phyloP scores from a whole-genome alignment of 2,329 filamentous ascomycete species.

The Aspergillus udagawae region DNA sequence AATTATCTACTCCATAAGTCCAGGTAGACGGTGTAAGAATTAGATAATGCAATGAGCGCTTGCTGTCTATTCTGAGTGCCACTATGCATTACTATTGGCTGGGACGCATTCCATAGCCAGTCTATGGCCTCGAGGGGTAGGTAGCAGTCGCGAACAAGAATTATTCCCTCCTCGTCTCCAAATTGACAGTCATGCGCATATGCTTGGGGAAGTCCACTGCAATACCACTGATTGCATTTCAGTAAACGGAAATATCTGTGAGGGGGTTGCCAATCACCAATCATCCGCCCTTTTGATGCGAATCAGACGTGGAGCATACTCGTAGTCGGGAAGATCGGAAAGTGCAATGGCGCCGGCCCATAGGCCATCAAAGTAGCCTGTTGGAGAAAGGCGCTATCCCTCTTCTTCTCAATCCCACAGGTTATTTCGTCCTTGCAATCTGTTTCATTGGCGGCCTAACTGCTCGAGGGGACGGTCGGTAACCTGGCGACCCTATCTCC shows the following conservation, averaged over 20 bases:
- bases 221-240: background rate
- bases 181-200: background rate
- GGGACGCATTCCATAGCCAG: background rate
- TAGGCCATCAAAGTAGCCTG: constrained; percentile 15
- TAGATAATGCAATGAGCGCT: background rate
- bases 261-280: background rate
- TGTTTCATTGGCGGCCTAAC: constrained; percentile 21
- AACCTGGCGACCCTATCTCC: background rate
- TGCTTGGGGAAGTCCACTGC: background rate
- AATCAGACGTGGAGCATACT: constrained; percentile 13
- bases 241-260: background rate
- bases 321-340: constrained; percentile 20
- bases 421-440: constrained; percentile 14
- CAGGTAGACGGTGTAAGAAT: background rate
- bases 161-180: background rate
- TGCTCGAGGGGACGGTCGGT: constrained; percentile 12
- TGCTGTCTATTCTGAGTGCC: background rate
- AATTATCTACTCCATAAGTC: background rate
- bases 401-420: constrained; percentile 21
- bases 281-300: constrained; percentile 5
- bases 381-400: constrained; percentile 19
- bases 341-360: constrained; percentile 22
- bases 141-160: background rate
- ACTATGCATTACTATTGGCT: too few species aligned
- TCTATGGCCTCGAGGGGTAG: background rate